Evolutionary conservation across 768 basidiomycete genomes (phyloP).

Genomic region (Kwoniella mangroviensis): DNA sequence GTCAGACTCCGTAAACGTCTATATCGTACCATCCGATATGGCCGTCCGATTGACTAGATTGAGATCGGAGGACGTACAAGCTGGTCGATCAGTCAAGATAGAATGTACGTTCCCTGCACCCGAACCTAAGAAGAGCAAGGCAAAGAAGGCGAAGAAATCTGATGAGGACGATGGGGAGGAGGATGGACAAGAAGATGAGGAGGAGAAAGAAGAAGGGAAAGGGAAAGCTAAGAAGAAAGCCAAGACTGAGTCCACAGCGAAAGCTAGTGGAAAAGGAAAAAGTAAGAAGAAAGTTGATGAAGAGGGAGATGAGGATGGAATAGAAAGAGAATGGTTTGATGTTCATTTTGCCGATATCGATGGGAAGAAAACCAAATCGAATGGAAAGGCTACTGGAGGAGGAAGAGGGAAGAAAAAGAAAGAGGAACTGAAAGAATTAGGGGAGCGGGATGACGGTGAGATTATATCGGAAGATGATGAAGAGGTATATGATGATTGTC

Average conservation of each 20-base stretch:
- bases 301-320: not conserved
- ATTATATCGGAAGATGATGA: not conserved
- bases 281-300: not conserved
- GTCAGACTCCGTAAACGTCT: conserved; percentile 50
- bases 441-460: not conserved
- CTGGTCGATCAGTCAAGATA: conserved; percentile 25
- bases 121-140: conserved; percentile 16
- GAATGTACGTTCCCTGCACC: conserved; percentile 41
- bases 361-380: not conserved
- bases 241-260: not conserved
- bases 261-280: conserved; percentile 2
- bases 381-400: not conserved
- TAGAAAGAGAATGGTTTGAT: conserved; percentile 12
- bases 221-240: conserved; percentile 7
- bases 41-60: conserved; percentile 49
- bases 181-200: not conserved
- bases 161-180: conserved; percentile 9
- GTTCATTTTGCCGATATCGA: not conserved
- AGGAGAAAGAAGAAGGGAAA: not conserved
- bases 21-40: conserved; percentile 34
- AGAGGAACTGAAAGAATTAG: not conserved
- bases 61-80: conserved; percentile 30
- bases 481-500: not conserved
- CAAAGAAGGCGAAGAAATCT: not conserved
- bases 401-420: not conserved